A percentile compares a stretch with the other conserved stretches of the same genome.
Conservation (phyloP, 139 green algal genomes). For the Limnomonas spitsbergensis region DNA sequence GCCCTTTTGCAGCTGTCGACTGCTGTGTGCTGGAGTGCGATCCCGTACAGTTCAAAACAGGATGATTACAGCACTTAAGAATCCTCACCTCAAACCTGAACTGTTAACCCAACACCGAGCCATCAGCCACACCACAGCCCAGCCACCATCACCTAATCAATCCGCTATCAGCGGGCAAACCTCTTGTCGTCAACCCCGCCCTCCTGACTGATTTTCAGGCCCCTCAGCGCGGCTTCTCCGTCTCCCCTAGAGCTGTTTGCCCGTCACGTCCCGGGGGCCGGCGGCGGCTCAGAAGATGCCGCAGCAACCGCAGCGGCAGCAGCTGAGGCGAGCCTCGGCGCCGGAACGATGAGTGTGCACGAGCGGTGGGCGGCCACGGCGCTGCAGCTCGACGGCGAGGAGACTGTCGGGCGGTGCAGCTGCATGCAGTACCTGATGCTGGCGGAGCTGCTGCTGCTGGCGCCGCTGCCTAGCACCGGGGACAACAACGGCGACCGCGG, state of each 20-base stretch:
- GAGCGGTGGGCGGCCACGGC: slow-evolving; percentile 47
- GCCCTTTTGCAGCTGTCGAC: too few relatives aligned
- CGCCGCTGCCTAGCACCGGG: slow-evolving; percentile 30
- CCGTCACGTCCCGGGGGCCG: not conserved
- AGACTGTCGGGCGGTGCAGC: slow-evolving; percentile 48
- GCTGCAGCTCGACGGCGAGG: slow-evolving; percentile 70
- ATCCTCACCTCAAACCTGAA: too few relatives aligned
- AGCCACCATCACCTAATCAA: too few relatives aligned
- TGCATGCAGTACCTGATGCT: slow-evolving; percentile 77
- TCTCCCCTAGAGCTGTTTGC: slow-evolving; percentile 3
- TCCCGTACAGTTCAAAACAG: too few relatives aligned
- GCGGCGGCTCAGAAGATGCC: too few relatives aligned
- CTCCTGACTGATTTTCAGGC: too few relatives aligned
- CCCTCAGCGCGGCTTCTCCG: slow-evolving; percentile 9
- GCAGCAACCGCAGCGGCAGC: not conserved
- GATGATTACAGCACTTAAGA: too few relatives aligned
- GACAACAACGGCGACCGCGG: not conserved
- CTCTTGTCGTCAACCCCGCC: too few relatives aligned
- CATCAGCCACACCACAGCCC: too few relatives aligned
- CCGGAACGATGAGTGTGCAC: slow-evolving; percentile 11
- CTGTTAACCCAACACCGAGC: too few relatives aligned
- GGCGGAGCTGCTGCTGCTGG: slow-evolving; percentile 46
- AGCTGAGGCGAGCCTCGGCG: slow-evolving; percentile 6
- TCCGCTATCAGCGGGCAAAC: too few relatives aligned
- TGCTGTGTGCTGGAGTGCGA: too few relatives aligned